Evolutionary conservation across 768 basidiomycete genomes (phyloP).

Genomic region (Lactarius sanguifluus): DNA sequence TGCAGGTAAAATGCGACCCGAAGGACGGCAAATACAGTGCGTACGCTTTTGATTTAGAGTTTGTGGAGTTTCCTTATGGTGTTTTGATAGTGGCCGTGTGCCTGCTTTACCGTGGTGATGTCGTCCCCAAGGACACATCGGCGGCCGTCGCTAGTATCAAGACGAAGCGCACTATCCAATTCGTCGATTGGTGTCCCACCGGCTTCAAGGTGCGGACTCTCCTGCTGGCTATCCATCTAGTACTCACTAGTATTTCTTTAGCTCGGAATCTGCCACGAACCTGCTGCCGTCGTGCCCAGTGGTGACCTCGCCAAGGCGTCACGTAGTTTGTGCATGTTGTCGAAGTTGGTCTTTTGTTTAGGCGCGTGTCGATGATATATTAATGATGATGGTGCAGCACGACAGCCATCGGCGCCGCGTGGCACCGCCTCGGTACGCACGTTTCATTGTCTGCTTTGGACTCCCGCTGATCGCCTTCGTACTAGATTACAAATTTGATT

Average conservation of each 20-base stretch:
- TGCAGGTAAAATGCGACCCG: constrained; percentile 81
- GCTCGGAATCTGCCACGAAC: constrained; percentile 97
- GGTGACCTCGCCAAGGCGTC: constrained; percentile 94
- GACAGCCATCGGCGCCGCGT: constrained; percentile 90
- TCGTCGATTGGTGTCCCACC: constrained; percentile 98
- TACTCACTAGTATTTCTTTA: constrained; percentile 39
- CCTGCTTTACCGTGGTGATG: constrained; percentile 91
- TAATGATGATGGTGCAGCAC: constrained; percentile 49
- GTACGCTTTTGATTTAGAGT: constrained; percentile 35
- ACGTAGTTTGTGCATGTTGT: constrained; percentile 96
- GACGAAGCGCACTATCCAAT: constrained; percentile 97
- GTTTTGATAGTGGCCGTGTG: constrained; percentile 75
- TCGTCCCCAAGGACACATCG: constrained; percentile 95
- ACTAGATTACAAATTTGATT: constrained; percentile 94
- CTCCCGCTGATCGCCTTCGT: constrained; percentile 16
- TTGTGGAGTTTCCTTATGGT: background rate
- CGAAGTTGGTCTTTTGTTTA: constrained; percentile 55
- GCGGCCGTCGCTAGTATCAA: constrained; percentile 92
- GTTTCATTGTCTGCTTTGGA: background rate
- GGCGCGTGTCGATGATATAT: background rate
- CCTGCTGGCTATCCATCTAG: background rate
- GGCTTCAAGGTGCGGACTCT: constrained; percentile 72
- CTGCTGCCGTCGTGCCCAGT: constrained; percentile 86
- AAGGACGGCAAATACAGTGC: constrained; percentile 97
- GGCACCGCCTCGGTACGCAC: constrained; percentile 74